Conservation (phyloP, 2,329 filamentous ascomycete genomes). For the Eutypa lata region DNA sequence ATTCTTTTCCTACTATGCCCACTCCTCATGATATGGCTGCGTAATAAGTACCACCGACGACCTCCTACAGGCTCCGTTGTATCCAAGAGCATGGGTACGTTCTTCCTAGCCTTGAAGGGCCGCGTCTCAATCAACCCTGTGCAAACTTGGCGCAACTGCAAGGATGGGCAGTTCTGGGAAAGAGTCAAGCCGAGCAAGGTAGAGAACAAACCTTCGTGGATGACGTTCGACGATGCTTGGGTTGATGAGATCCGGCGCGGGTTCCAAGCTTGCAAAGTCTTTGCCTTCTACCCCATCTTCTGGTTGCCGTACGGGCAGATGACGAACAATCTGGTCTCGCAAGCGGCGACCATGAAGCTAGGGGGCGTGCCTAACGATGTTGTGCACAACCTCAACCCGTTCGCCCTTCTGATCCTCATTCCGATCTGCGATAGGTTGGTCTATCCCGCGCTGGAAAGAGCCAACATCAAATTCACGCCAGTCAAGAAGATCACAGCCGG, state of each 20-base stretch:
- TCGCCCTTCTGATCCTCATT: constrained; percentile 73
- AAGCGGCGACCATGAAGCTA: constrained; percentile 64
- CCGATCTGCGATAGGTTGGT: constrained; percentile 66
- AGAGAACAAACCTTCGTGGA: constrained; percentile 68
- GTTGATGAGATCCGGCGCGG: constrained; percentile 75
- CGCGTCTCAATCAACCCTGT: too few species aligned
- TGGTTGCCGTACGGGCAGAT: constrained; percentile 60
- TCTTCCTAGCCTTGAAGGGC: constrained; percentile 59
- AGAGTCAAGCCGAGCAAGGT: constrained; percentile 64
- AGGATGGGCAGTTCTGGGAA: background rate
- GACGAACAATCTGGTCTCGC: constrained; percentile 58
- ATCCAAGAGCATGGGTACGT: constrained; percentile 59
- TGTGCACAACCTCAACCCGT: constrained; percentile 71
- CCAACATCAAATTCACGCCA: constrained; percentile 65
- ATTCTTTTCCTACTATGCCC: constrained; percentile 62
- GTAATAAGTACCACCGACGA: too few species aligned
- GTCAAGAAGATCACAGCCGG: constrained; percentile 73
- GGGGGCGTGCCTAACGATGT: constrained; percentile 75
- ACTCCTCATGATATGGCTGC: constrained; percentile 56
- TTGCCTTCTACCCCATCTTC: constrained; percentile 66
- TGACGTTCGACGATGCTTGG: constrained; percentile 82
- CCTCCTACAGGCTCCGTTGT: too few species aligned
- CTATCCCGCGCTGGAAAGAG: constrained; percentile 65
- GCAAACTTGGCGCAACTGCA: too few species aligned
- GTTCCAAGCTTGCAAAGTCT: constrained; percentile 67